Conservation (phyloP, 2,329 filamentous ascomycete species). For the Beauveria sp. region DNA sequence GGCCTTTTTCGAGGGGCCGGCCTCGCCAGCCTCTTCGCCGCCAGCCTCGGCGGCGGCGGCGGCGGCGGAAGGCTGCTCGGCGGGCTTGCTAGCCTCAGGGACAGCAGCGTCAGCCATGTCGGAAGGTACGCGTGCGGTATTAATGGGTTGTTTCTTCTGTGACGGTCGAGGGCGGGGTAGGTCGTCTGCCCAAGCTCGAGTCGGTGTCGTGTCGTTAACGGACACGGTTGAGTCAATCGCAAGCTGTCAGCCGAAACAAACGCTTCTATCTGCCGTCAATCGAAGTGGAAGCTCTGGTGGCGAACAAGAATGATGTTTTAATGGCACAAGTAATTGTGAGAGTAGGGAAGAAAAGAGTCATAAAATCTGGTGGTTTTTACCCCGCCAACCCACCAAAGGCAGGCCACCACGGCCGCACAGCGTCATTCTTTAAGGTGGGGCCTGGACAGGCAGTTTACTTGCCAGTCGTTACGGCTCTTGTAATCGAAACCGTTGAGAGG, state of each 20-base stretch:
- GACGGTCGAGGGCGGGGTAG: not conserved
- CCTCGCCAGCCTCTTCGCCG: conserved; percentile 14
- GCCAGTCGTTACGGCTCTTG: too few species aligned
- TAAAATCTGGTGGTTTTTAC: conserved; percentile 7
- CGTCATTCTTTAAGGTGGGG: conserved; percentile 4
- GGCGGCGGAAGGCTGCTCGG: conserved; percentile 6
- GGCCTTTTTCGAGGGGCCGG: conserved; percentile 63
- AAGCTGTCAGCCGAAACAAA: not conserved
- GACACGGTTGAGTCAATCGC: not conserved
- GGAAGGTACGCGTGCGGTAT: not conserved
- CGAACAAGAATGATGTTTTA: not conserved
- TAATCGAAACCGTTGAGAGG: too few species aligned
- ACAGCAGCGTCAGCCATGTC: conserved; percentile 27
- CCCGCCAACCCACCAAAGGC: not conserved
- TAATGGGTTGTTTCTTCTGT: not conserved
- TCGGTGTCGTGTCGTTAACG: not conserved
- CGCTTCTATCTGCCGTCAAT: too few species aligned
- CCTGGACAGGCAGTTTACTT: too few species aligned
- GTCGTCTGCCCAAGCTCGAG: not conserved
- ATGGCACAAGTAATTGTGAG: not conserved
- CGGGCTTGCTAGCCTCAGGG: conserved; percentile 7
- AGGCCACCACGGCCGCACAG: not conserved
- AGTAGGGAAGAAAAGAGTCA: conserved; percentile 7
- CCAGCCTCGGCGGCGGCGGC: not conserved
- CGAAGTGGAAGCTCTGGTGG: not conserved